These are phyloP conservation scores for Iris macrosiphon DNA, from an alignment of 106 monocot species.

Conservation along the genomic window DNA sequence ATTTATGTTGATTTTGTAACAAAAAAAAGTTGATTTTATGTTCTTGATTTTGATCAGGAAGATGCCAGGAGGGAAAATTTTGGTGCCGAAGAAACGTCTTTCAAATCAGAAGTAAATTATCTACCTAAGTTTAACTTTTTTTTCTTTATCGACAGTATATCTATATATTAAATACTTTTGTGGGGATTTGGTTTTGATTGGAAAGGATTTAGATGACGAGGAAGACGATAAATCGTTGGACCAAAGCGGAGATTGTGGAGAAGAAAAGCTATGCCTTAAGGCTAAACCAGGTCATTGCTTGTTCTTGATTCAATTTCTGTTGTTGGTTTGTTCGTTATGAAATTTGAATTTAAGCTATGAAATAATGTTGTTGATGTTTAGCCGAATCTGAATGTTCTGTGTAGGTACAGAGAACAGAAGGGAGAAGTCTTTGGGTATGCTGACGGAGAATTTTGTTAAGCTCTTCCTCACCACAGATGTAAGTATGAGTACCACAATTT, in stretches of 20 bases:
- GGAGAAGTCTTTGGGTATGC: conserved; percentile 86
- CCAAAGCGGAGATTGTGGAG: conserved; percentile 19
- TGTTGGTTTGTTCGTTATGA: too few species aligned
- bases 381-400: not conserved
- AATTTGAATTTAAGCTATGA: too few species aligned
- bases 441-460: conserved; percentile 91
- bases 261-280: conserved; percentile 24
- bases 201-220: conserved; percentile 47
- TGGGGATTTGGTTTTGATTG: not conserved
- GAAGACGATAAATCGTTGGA: conserved; percentile 33
- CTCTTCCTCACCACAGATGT: conserved; percentile 75
- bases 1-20: not conserved
- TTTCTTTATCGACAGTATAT: not conserved
- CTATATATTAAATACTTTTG: not conserved
- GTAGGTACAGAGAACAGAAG: conserved; percentile 43
- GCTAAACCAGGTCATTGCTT: conserved; percentile 25
- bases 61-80: conserved; percentile 23
- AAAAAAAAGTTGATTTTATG: not conserved
- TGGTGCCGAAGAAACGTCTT: too few species aligned
- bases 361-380: too few species aligned
- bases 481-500: too few species aligned
- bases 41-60: conserved; percentile 14
- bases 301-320: too few species aligned
- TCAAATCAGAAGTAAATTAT: not conserved
- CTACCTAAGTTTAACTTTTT: not conserved